These are phyloP conservation scores for Aspergillus persii DNA, from an alignment of 2,329 filamentous ascomycete genomes.

Conservation along the genomic window DNA sequence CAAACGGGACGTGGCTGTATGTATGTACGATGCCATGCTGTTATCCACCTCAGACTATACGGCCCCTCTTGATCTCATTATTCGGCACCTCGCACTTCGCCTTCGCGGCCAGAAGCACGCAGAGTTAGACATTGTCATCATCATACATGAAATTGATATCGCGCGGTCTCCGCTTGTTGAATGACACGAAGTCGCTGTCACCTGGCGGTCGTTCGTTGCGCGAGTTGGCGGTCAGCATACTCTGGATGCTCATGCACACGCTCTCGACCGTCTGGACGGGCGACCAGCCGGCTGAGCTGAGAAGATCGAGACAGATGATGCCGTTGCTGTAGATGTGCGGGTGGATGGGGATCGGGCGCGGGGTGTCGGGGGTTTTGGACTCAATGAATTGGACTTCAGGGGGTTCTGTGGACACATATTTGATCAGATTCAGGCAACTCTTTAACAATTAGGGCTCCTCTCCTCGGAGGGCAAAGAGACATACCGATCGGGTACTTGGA, in stretches of 20 bases:
- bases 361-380: conserved; percentile 39
- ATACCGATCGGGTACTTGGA: conserved; percentile 85
- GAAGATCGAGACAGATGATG: conserved; percentile 94
- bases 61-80: neutral
- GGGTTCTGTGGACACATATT: conserved; percentile 62
- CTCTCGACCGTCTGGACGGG: conserved; percentile 97
- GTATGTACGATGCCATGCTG: neutral
- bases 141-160: conserved; percentile 96
- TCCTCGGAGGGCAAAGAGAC: conserved; percentile 11
- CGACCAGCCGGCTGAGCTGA: conserved; percentile 86
- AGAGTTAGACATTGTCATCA: conserved; percentile 69
- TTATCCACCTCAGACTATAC: neutral
- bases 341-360: conserved; percentile 77
- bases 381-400: conserved; percentile 89
- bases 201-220: conserved; percentile 88
- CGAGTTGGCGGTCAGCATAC: conserved; percentile 94
- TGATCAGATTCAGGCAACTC: conserved; percentile 8
- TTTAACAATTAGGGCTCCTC: neutral
- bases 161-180: conserved; percentile 73
- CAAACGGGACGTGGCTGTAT: neutral
- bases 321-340: conserved; percentile 98
- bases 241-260: conserved; percentile 95
- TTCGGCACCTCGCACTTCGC: neutral
- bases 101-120: neutral
- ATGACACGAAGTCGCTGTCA: conserved; percentile 82